Evolutionary conservation across 192 early-diverging fungal genomes (phyloP).

Genomic region (Backusella liffmaniae): DNA sequence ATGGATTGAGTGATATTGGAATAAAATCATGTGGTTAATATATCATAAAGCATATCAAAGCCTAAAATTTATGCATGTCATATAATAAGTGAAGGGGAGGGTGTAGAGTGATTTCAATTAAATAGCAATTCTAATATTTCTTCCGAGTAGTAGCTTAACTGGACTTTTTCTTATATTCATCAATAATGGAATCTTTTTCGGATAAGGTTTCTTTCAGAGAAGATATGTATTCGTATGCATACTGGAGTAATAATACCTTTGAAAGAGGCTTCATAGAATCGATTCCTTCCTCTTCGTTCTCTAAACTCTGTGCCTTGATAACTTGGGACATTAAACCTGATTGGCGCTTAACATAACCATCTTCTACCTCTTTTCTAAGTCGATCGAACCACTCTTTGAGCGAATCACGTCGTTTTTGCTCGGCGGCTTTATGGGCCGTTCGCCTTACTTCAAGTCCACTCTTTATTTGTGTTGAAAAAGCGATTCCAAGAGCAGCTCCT

Average conservation of each 20-base stretch:
- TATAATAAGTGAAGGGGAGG: not conserved
- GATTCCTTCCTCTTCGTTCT: conserved; percentile 9
- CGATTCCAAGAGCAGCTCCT: conserved; percentile 74
- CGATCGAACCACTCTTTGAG: conserved; percentile 90
- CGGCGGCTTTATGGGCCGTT: conserved; percentile 93
- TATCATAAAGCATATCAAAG: not conserved
- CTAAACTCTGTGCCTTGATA: conserved; percentile 20
- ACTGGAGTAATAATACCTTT: conserved; percentile 34
- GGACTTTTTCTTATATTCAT: not conserved
- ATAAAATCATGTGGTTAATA: not conserved
- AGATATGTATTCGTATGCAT: conserved; percentile 36
- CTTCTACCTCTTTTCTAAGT: conserved; percentile 66
- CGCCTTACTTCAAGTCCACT: conserved; percentile 78
- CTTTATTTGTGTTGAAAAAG: conserved; percentile 72
- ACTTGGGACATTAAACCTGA: conserved; percentile 16
- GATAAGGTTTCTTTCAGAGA: conserved; percentile 18
- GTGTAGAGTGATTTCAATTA: not conserved
- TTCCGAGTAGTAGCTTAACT: not conserved
- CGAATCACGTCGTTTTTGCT: conserved; percentile 93
- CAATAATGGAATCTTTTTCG: conserved; percentile 23
- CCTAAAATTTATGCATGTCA: not conserved
- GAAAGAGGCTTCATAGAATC: conserved; percentile 27
- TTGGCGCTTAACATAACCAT: conserved; percentile 38
- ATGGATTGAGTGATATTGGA: not conserved
- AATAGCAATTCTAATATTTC: not conserved